A percentile compares a stretch with the other conserved stretches of the same genome.
These are phyloP conservation scores for Heliocybe sulcata DNA, from an alignment of 1,284 basidiomycete species.

Conservation along the genomic window DNA sequence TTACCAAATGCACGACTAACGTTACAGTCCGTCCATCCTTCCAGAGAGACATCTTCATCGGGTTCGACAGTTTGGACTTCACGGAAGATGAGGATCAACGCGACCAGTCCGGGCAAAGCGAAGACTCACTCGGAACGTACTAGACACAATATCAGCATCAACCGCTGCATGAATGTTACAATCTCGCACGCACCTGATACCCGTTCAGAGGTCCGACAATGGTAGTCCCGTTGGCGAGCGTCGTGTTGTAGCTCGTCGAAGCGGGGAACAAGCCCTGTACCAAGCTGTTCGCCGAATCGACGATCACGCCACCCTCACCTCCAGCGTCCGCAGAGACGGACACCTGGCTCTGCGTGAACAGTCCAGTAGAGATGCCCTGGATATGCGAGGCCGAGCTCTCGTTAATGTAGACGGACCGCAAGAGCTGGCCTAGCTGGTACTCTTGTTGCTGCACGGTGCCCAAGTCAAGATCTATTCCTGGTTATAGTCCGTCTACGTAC, in stretches of 20 bases:
- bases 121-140: constrained; percentile 53
- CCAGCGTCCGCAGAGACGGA: constrained; percentile 37
- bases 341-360: constrained; percentile 29
- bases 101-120: background rate
- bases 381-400: constrained; percentile 26
- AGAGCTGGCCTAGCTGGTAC: constrained; percentile 33
- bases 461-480: constrained; percentile 1
- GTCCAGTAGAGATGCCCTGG: constrained; percentile 22
- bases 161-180: background rate
- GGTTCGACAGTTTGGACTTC: constrained; percentile 39
- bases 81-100: background rate
- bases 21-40: constrained; percentile 40
- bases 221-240: constrained; percentile 38
- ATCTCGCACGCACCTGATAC: constrained; percentile 28
- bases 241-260: constrained; percentile 22
- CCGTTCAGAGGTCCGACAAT: constrained; percentile 42
- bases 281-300: constrained; percentile 37
- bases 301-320: constrained; percentile 43
- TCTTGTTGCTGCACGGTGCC: constrained; percentile 26
- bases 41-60: constrained; percentile 30
- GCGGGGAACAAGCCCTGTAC: constrained; percentile 42
- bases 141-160: constrained; percentile 13
- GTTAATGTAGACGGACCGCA: constrained; percentile 34
- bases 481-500: constrained; percentile 14
- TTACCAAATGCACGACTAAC: constrained; percentile 16